Percentiles rank a stretch among this genome's conserved stretches.
phyloP scores from a whole-genome alignment of 805 yeast species.

The Cyberlindnera meyerae region DNA sequence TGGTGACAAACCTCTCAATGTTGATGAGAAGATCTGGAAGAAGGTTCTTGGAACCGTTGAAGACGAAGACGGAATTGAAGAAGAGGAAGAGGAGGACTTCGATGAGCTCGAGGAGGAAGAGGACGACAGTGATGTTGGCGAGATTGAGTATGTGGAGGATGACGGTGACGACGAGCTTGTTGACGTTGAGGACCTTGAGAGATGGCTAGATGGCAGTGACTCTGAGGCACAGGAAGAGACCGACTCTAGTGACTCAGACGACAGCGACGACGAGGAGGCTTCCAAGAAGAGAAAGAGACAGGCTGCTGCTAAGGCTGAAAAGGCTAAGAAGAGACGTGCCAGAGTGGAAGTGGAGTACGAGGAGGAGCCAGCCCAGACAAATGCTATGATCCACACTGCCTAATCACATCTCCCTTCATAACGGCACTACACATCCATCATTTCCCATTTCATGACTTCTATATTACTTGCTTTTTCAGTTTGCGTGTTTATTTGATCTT shows the following conservation, averaged over 20 bases:
- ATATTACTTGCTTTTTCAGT: too few species aligned
- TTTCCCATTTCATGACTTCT: neutral
- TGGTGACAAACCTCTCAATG: slow-evolving; percentile 96
- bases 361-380: slow-evolving; percentile 47
- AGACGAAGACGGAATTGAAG: slow-evolving; percentile 52
- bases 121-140: slow-evolving; percentile 57
- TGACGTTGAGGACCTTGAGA: slow-evolving; percentile 88
- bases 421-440: neutral
- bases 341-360: slow-evolving; percentile 83
- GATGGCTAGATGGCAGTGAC: slow-evolving; percentile 65
- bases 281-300: slow-evolving; percentile 33
- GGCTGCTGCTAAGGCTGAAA: slow-evolving; percentile 34
- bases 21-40: slow-evolving; percentile 94
- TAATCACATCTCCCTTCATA: neutral
- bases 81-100: slow-evolving; percentile 43
- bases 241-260: slow-evolving; percentile 29
- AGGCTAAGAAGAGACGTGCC: slow-evolving; percentile 51
- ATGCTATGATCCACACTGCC: slow-evolving; percentile 15
- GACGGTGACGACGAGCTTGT: slow-evolving; percentile 90
- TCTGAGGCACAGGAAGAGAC: slow-evolving; percentile 33
- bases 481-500: too few species aligned
- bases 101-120: slow-evolving; percentile 47
- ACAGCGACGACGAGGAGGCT: slow-evolving; percentile 33
- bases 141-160: slow-evolving; percentile 84
- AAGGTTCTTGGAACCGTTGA: slow-evolving; percentile 83